A percentile compares a stretch with the other conserved stretches of the same genome.
These are phyloP conservation scores for Clonostachys rhizophaga DNA, from an alignment of 2,329 filamentous ascomycete species.

Conservation along the genomic window DNA sequence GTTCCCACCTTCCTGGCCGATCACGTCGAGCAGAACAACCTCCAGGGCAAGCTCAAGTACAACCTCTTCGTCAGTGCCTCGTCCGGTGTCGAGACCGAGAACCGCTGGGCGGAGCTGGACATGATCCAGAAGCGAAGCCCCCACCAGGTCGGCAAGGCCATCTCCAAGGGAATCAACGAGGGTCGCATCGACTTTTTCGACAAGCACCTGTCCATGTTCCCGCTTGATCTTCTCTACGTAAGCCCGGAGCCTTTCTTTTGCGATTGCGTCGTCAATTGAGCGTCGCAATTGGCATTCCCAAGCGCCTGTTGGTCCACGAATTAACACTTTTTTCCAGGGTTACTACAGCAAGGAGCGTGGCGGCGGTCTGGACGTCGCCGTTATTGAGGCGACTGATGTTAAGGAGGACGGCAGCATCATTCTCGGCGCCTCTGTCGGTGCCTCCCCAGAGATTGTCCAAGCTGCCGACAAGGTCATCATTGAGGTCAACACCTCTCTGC, in stretches of 20 bases:
- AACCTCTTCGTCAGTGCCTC: conserved; percentile 87
- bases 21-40: conserved; percentile 80
- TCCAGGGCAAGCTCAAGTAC: conserved; percentile 83
- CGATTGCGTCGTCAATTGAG: neutral
- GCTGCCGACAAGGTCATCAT: conserved; percentile 92
- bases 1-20: conserved; percentile 81
- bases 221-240: conserved; percentile 77
- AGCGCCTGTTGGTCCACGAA: conserved; percentile 1
- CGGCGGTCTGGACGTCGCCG: conserved; percentile 74
- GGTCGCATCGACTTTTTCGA: conserved; percentile 90
- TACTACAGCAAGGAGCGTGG: conserved; percentile 80
- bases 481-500: conserved; percentile 84
- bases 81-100: conserved; percentile 85
- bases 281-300: neutral
- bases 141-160: conserved; percentile 87
- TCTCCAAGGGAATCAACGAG: conserved; percentile 85
- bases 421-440: conserved; percentile 79
- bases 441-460: conserved; percentile 80
- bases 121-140: conserved; percentile 86
- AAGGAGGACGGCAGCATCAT: conserved; percentile 87
- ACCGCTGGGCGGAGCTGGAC: conserved; percentile 81
- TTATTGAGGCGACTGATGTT: conserved; percentile 83
- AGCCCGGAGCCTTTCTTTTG: conserved; percentile 8
- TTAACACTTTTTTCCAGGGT: conserved; percentile 38
- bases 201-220: conserved; percentile 92